Base-by-base conservation (phyloP, 2,329 filamentous ascomycete species). In the Ceratocystis cubensis region DNA sequence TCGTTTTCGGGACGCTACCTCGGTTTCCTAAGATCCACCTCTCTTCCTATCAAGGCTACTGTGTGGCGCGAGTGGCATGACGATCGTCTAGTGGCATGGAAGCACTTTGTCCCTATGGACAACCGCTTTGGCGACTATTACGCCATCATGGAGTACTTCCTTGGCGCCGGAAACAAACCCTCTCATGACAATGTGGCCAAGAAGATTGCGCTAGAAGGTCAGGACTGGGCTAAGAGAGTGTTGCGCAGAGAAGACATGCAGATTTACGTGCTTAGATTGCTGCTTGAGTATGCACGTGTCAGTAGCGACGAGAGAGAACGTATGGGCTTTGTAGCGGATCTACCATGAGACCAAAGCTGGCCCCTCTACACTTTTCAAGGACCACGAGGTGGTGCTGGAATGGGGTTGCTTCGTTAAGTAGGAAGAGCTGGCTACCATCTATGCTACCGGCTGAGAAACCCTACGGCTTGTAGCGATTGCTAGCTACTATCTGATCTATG, bases 31-130 rank as follows among this genome's bases (percentile, higher is more conserved):
- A 79, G 82, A 41, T 88, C 84, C 33, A 88, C 84, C 1, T 86
- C 83, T 17, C 74, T 92, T 6, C 87, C 87, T 0, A 83, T 94
- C 76, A 94, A 93, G 76, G 84, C 86, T 5, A 91, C 89, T 0
- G 77, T 93, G 25, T 94, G 86, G 76, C 81, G 83, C 22, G 89
- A 94, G 73, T 94, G 89, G 89, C 89, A 92, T 72, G 88, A 92
- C 73, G 82, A 81, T 57, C 80, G 89, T 1, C 78, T 93, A 1
- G 78, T 90, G 1, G 81, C 88, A 0, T 94, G 89, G 89, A 84
- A 84, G 71, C 89, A 94, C 74, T 93, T 89, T 71, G 85, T 91
- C 1, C 89, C 89, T 17, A 85, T 93, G 81, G 87, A 91, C 73
- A 88, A 83, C 71, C 82, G 85, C 1, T 91, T 86, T 71, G 77